Conservation (phyloP, 1,284 basidiomycete species). For the Ceratobasidium theobromae region DNA sequence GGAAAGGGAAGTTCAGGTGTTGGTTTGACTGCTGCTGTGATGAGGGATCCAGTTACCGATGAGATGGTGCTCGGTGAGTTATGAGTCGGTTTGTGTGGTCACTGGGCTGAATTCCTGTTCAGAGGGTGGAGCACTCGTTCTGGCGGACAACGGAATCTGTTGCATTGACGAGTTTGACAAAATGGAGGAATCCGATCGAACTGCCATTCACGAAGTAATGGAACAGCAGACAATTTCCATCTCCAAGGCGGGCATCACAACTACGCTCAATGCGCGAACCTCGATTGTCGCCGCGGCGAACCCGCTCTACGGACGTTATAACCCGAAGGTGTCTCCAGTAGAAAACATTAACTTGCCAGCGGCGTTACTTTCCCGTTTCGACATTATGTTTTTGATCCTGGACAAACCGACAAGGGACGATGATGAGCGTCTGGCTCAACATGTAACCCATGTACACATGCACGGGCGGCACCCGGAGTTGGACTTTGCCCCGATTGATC, state of each 20-base stretch:
- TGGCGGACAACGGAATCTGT: constrained; percentile 99
- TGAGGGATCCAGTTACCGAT: constrained; percentile 98
- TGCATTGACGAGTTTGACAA: constrained; percentile 99
- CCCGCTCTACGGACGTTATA: constrained; percentile 97
- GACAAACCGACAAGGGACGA: constrained; percentile 94
- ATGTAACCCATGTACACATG: constrained; percentile 99
- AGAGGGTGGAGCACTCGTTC: constrained; percentile 98
- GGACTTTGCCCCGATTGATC: constrained; percentile 79
- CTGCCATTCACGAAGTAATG: constrained; percentile 99
- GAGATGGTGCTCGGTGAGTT: constrained; percentile 95
- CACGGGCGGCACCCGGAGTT: constrained; percentile 85
- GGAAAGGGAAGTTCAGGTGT: constrained; percentile 98
- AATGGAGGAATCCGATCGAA: constrained; percentile 98
- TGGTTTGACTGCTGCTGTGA: constrained; percentile 97
- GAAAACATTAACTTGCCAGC: constrained; percentile 99
- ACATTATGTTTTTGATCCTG: constrained; percentile 94
- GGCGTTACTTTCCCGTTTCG: constrained; percentile 93
- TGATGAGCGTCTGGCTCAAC: constrained; percentile 94
- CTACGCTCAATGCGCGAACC: constrained; percentile 97
- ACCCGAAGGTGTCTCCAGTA: constrained; percentile 94
- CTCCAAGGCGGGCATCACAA: constrained; percentile 98
- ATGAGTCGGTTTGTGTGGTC: neutral
- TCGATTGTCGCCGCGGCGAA: constrained; percentile 98
- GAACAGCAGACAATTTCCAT: constrained; percentile 99
- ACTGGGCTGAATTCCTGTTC: constrained; percentile 34